Evolutionary conservation across 129 eudicot genomes (phyloP).

Genomic region (Smallanthus sonchifolius): DNA sequence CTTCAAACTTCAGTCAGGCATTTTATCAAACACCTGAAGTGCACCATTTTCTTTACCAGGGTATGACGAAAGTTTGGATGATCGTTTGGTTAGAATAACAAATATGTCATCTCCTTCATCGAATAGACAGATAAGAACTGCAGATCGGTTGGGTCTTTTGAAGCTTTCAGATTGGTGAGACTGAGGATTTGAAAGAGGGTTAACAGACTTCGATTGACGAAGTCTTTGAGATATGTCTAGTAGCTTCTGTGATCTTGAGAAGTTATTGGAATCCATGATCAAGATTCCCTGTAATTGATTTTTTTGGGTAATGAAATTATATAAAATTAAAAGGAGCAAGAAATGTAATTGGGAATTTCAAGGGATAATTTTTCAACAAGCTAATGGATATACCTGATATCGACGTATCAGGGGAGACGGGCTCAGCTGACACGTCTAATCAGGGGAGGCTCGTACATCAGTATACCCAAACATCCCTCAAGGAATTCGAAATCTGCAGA

Average conservation of each 20-base stretch:
- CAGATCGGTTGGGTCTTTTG: conserved; percentile 38
- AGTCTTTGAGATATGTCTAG: conserved; percentile 33
- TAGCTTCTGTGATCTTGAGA: conserved; percentile 34
- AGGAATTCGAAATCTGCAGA: too few relatives aligned
- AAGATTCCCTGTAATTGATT: not conserved
- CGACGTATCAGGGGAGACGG: too few relatives aligned
- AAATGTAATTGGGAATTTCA: too few relatives aligned
- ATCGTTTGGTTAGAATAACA: conserved; percentile 62
- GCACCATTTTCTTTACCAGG: conserved; percentile 38
- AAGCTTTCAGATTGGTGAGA: not conserved
- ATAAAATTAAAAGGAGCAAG: too few relatives aligned
- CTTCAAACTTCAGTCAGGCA: conserved; percentile 6
- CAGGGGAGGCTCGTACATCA: too few relatives aligned
- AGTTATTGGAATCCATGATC: conserved; percentile 9
- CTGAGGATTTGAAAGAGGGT: conserved; percentile 12
- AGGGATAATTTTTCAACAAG: too few relatives aligned
- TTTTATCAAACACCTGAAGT: not conserved
- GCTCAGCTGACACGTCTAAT: too few relatives aligned
- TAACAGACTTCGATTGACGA: conserved; percentile 14
- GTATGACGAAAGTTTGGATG: conserved; percentile 44
- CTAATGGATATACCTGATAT: too few relatives aligned
- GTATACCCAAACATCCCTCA: too few relatives aligned
- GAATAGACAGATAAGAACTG: conserved; percentile 59
- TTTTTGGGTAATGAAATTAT: too few relatives aligned
- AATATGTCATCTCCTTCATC: conserved; percentile 36